Conservation (phyloP, 75 land plant genomes). For the Chamaecyparis obtusa region DNA sequence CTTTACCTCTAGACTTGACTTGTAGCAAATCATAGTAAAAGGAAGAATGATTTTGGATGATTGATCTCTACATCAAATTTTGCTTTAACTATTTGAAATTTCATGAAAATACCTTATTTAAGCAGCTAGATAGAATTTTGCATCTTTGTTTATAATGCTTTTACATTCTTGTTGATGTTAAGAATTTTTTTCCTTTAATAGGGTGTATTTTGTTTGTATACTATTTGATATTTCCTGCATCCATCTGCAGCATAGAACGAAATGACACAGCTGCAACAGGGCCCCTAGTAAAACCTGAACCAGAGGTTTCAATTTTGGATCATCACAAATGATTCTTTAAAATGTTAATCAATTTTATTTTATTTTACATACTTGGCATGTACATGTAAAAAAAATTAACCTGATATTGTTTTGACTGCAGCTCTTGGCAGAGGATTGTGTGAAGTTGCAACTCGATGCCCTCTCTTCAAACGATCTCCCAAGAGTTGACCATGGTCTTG, state of each 20-base stretch:
- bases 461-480: constrained; percentile 32
- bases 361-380: constrained; percentile 2
- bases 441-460: constrained; percentile 43
- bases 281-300: constrained; percentile 27
- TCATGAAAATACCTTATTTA: too few species aligned
- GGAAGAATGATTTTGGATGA: too few species aligned
- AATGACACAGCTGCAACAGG: constrained; percentile 49
- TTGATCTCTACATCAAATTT: neutral
- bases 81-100: too few species aligned
- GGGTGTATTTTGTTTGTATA: neutral
- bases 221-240: neutral
- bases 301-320: constrained; percentile 21
- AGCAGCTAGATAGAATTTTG: neutral
- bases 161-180: neutral
- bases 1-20: too few species aligned
- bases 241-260: constrained; percentile 31
- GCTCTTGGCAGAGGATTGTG: constrained; percentile 41
- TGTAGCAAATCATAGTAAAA: too few species aligned
- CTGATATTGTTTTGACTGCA: constrained; percentile 5
- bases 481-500: constrained; percentile 47
- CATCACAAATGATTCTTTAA: neutral
- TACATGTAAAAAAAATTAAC: neutral
- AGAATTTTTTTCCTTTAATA: too few species aligned
- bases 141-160: neutral
- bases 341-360: neutral